Percentiles rank a stretch among this genome's conserved stretches.
Conservation (phyloP, 768 basidiomycete species). For the Suillus plorans region DNA sequence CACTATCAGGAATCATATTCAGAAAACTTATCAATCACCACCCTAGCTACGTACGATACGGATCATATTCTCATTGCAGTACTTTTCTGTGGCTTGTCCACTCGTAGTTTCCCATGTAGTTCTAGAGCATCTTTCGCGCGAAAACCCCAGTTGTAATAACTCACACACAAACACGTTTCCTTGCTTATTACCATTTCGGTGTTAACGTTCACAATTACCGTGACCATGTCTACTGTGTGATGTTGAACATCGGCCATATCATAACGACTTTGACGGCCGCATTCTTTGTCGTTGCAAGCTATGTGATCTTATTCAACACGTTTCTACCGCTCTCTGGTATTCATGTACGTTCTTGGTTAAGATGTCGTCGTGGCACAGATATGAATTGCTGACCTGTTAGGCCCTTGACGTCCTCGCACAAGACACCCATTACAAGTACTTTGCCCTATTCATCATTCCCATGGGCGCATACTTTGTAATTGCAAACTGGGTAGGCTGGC, state of each 20-base stretch:
- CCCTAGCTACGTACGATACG: constrained; percentile 15
- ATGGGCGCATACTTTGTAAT: constrained; percentile 88
- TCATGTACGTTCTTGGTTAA: constrained; percentile 39
- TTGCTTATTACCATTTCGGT: constrained; percentile 9
- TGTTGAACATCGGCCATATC: constrained; percentile 44
- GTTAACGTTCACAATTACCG: constrained; percentile 7
- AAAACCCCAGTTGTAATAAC: constrained; percentile 11
- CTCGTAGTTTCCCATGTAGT: constrained; percentile 27
- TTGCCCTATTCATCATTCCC: constrained; percentile 75
- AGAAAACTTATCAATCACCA: constrained; percentile 17
- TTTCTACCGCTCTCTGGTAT: constrained; percentile 56
- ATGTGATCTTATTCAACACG: constrained; percentile 65
- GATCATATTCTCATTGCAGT: constrained; percentile 12
- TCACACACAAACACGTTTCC: constrained; percentile 1
- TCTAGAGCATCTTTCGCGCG: constrained; percentile 19
- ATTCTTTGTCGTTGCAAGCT: constrained; percentile 58
- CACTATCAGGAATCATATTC: constrained; percentile 9
- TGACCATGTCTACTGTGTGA: constrained; percentile 19
- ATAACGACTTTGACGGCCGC: constrained; percentile 45
- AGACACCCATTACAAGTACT: constrained; percentile 92
- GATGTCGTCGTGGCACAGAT: not conserved
- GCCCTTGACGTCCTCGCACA: constrained; percentile 58
- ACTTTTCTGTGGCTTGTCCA: constrained; percentile 12
- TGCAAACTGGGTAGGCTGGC: constrained; percentile 99
- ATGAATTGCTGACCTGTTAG: constrained; percentile 40